phyloP scores from a whole-genome alignment of 2,329 filamentous ascomycete species.

The Diaporthe sp. region DNA sequence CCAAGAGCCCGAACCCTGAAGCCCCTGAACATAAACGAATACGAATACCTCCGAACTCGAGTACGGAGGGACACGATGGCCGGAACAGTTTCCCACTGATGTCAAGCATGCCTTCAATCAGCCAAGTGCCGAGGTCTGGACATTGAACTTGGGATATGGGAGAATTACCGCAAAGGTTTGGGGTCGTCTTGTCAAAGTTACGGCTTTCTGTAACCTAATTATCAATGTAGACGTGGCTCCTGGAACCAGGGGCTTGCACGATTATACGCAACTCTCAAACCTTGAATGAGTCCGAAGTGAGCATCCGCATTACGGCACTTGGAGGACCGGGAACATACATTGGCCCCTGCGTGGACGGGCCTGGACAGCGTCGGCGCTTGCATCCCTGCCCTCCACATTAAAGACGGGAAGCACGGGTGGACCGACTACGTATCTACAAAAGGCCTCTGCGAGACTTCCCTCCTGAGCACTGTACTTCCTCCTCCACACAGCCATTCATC shows the following conservation, averaged over 20 bases:
- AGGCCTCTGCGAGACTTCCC: background rate
- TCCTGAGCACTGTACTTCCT: background rate
- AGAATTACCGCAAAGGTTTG: background rate
- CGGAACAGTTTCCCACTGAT: background rate
- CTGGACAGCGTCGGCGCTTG: background rate
- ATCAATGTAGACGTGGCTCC: background rate
- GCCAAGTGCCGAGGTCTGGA: background rate
- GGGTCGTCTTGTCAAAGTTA: background rate
- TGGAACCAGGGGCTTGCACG: background rate
- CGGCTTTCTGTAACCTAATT: background rate
- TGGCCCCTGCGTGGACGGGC: background rate
- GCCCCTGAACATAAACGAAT: background rate
- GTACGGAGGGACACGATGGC: background rate
- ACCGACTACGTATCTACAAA: background rate
- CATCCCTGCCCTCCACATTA: background rate
- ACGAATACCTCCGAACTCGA: conserved; percentile 21
- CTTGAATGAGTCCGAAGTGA: background rate
- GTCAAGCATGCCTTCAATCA: background rate
- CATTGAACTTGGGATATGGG: background rate
- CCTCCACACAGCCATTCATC: background rate
- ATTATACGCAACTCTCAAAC: background rate
- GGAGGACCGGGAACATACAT: background rate
- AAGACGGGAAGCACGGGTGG: background rate
- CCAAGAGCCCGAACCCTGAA: background rate
- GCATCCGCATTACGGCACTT: background rate